Conservation (phyloP, 352 stramenopile genomes). For the Lagenidium giganteum region DNA sequence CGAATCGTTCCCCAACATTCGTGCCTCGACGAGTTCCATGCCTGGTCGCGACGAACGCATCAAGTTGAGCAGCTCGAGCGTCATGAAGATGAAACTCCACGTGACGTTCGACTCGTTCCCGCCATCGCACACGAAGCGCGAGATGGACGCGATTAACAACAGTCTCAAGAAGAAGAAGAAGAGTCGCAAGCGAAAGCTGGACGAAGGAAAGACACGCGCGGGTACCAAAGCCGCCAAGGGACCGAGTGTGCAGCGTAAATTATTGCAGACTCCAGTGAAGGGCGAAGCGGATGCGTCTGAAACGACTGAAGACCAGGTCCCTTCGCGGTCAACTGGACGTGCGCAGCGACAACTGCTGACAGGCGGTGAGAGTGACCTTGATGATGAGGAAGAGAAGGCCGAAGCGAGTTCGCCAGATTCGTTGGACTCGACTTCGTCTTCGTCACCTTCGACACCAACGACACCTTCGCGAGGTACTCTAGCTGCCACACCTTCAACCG, state of each 20-base stretch:
- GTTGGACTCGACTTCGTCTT: no score
- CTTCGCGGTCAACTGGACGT: conserved; percentile 1
- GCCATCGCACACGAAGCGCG: conserved; percentile 43
- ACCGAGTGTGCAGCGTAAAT: conserved; percentile 54
- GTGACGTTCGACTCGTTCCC: conserved; percentile 38
- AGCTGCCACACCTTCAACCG: no score
- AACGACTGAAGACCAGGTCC: conserved; percentile 1
- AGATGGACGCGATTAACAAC: conserved; percentile 83
- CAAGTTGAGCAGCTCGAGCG: conserved; percentile 47
- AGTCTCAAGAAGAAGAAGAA: conserved; percentile 66
- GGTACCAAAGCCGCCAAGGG: conserved; percentile 12
- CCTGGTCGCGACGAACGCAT: conserved; percentile 60
- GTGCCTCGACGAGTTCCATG: conserved; percentile 65
- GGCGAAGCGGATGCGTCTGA: conserved; percentile 1
- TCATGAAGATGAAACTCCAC: conserved; percentile 81
- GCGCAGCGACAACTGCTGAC: conserved; percentile 8
- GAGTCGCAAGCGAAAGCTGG: conserved; percentile 47
- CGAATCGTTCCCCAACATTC: conserved; percentile 76
- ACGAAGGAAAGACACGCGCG: conserved; percentile 22
- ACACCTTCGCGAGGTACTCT: no score
- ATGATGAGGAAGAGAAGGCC: no score
- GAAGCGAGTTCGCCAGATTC: conserved; percentile 28
- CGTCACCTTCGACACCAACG: no score
- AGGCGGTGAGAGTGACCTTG: no score
- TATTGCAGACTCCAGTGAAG: conserved; percentile 72